Evolutionary conservation across 345 rosid species (phyloP).

Genomic region (Linum lewisii): DNA sequence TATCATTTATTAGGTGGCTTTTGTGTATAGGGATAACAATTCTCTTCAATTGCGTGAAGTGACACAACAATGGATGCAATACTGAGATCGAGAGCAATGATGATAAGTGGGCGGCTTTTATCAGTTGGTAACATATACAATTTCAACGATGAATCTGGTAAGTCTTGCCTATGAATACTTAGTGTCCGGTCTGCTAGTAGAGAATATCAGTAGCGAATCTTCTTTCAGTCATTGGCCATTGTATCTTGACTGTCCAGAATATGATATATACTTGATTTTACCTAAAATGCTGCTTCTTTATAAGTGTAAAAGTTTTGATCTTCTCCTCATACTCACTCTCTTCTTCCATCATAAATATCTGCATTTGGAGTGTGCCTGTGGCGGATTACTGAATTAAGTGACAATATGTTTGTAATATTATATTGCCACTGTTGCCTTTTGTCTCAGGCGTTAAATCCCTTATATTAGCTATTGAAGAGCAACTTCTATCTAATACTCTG

Average conservation of each 20-base stretch:
- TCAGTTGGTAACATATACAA: conserved; percentile 40
- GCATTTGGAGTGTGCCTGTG: too few species aligned
- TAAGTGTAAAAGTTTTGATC: too few species aligned
- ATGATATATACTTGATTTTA: too few species aligned
- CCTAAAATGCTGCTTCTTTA: too few species aligned
- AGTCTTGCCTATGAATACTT: conserved; percentile 17
- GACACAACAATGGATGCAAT: conserved; percentile 39
- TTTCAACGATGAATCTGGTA: conserved; percentile 55
- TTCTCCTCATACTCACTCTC: too few species aligned
- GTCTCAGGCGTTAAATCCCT: conserved; percentile 50
- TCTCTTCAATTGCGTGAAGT: conserved; percentile 22
- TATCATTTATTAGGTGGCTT: conserved; percentile 1
- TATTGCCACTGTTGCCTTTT: conserved; percentile 10
- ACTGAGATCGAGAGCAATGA: conserved; percentile 71
- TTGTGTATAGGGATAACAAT: conserved; percentile 1
- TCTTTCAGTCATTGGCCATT: too few species aligned
- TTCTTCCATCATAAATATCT: too few species aligned
- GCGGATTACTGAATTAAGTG: too few species aligned
- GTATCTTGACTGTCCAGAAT: too few species aligned
- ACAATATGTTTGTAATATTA: background rate
- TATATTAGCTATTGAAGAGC: conserved; percentile 59
- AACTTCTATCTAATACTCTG: conserved; percentile 36
- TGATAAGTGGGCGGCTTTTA: conserved; percentile 76
- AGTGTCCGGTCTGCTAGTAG: background rate
- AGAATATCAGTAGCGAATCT: background rate